These are phyloP conservation scores for Lactuca sativa DNA, from an alignment of 129 eudicot species.

Conservation along the genomic window DNA sequence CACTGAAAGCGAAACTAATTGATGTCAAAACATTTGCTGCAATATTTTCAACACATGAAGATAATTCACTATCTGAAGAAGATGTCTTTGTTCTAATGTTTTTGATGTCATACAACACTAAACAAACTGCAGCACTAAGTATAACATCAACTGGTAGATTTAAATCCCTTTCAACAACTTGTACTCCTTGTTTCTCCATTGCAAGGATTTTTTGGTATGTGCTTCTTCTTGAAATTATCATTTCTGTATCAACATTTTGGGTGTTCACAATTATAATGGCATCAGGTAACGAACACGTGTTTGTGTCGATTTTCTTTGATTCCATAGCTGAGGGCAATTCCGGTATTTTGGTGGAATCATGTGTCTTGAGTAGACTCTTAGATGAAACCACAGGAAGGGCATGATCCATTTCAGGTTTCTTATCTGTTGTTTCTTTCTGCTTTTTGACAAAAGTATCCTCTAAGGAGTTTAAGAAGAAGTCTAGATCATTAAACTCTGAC, in stretches of 20 bases:
- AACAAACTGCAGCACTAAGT: constrained; percentile 67
- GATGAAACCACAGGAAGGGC: constrained; percentile 32
- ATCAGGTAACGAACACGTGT: constrained; percentile 41
- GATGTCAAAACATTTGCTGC: constrained; percentile 88
- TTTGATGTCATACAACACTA: constrained; percentile 74
- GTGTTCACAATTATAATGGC: constrained; percentile 72
- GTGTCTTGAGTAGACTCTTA: constrained; percentile 24
- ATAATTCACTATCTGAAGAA: constrained; percentile 60
- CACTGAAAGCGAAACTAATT: constrained; percentile 77
- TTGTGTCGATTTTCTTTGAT: constrained; percentile 33
- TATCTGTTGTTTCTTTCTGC: constrained; percentile 28
- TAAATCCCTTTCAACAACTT: constrained; percentile 81
- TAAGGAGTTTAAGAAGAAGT: constrained; percentile 61
- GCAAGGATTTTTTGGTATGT: constrained; percentile 82
- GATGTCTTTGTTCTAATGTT: constrained; percentile 76
- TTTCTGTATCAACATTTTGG: constrained; percentile 62
- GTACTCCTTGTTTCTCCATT: constrained; percentile 81
- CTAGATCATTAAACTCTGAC: constrained; percentile 62
- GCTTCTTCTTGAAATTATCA: constrained; percentile 88
- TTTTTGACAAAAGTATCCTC: constrained; percentile 35
- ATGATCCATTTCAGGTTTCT: constrained; percentile 30
- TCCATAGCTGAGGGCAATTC: constrained; percentile 32
- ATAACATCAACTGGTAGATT: constrained; percentile 72
- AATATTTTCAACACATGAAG: constrained; percentile 74
- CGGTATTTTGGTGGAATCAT: constrained; percentile 29